phyloP scores from a whole-genome alignment of 164 flowering plant species.

The Aristolochia californica region DNA sequence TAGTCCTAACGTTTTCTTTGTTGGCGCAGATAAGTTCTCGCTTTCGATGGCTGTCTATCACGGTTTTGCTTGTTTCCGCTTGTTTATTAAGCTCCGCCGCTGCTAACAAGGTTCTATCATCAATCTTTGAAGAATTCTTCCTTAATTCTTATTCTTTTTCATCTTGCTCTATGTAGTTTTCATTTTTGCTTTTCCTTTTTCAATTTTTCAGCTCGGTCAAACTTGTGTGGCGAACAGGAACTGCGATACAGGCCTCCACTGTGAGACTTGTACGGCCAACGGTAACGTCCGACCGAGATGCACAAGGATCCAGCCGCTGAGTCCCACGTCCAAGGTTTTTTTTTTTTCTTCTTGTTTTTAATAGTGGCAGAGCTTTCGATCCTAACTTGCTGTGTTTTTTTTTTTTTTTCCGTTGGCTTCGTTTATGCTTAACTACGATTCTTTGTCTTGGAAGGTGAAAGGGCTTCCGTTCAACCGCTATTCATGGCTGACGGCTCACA shows the following conservation, averaged over 20 bases:
- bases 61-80: background rate
- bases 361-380: slow-evolving; percentile 16
- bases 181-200: background rate
- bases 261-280: slow-evolving; percentile 64
- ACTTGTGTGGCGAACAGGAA: slow-evolving; percentile 39
- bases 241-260: slow-evolving; percentile 71
- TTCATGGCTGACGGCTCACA: slow-evolving; percentile 92
- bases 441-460: slow-evolving; percentile 29
- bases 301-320: slow-evolving; percentile 52
- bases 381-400: background rate
- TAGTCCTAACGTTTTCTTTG: background rate
- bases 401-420: background rate
- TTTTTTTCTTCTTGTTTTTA: slow-evolving; percentile 31
- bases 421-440: slow-evolving; percentile 1
- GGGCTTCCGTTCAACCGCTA: slow-evolving; percentile 72
- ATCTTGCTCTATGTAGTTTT: background rate
- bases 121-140: background rate
- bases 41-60: background rate
- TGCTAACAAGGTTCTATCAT: background rate
- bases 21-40: background rate
- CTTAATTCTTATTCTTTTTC: background rate
- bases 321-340: slow-evolving; percentile 57
- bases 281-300: slow-evolving; percentile 62
- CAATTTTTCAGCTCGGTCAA: slow-evolving; percentile 32
- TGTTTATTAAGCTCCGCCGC: background rate